A percentile compares a stretch with the other conserved stretches of the same genome.
Conservation (phyloP, 2,329 filamentous ascomycete genomes). For the Calonectria pseudoturangicola region DNA sequence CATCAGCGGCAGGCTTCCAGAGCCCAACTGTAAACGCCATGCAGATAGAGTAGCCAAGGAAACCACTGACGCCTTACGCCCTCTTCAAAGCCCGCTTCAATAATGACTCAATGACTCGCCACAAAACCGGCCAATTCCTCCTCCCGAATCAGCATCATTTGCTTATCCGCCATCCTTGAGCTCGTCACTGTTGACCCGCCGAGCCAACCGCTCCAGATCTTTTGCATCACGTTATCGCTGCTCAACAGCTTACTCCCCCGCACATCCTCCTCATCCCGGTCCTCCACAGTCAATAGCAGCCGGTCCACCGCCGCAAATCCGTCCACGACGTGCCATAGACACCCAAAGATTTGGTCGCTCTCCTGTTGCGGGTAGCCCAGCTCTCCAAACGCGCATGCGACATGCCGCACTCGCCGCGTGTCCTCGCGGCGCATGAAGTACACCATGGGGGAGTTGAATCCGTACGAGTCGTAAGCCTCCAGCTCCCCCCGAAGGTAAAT, state of each 20-base stretch:
- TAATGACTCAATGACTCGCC: constrained; percentile 43
- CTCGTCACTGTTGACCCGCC: constrained; percentile 62
- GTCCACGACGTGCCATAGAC: constrained; percentile 69
- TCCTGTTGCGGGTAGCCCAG: constrained; percentile 65
- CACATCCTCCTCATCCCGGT: constrained; percentile 60
- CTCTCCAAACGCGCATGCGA: constrained; percentile 66
- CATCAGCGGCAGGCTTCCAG: constrained; percentile 30
- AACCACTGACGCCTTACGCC: constrained; percentile 21
- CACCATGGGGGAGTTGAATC: constrained; percentile 68
- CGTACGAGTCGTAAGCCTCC: constrained; percentile 67
- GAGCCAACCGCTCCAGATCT: constrained; percentile 69
- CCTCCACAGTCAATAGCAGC: constrained; percentile 64
- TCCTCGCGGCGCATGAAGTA: constrained; percentile 68
- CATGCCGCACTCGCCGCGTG: constrained; percentile 64
- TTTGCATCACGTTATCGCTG: constrained; percentile 65
- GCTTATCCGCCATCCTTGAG: constrained; percentile 63
- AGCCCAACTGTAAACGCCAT: constrained; percentile 22
- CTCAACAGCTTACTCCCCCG: constrained; percentile 55
- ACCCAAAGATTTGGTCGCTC: constrained; percentile 67
- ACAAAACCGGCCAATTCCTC: constrained; percentile 61
- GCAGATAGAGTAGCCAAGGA: constrained; percentile 19
- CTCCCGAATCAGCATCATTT: constrained; percentile 67
- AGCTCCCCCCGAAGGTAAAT: constrained; percentile 69
- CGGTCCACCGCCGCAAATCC: constrained; percentile 61
- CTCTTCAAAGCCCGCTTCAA: background rate